Base-by-base conservation (phyloP, 169 alveolate species). In the Babesia bigemina region DNA sequence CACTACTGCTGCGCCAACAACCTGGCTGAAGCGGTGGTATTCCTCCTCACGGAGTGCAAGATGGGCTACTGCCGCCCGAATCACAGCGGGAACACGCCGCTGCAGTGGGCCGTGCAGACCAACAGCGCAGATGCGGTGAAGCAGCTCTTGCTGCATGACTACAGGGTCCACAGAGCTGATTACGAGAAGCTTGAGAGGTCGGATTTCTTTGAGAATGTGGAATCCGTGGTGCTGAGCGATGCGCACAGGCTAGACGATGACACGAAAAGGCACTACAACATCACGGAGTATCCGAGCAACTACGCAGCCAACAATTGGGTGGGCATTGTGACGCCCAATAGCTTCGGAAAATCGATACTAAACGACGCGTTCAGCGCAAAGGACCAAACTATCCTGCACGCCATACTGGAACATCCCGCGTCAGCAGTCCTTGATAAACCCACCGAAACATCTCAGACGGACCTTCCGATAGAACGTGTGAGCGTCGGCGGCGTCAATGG, bases 71-170 rank as follows among this genome's bases (percentile, higher is more conserved):
- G 84, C 69, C 71, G 56, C 28, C 56, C 26, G n/a, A 89, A 89
- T 65, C 48, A 48, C 48, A 82, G 83, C 60, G 92, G 94, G 9
- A 89, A 89, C 61, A 84, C 86, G 29, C 94, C 94, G 21, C 78
- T 89, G 22, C 77, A 86, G 59, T 89, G 94, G 94, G 91, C 92
- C 28, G 84, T 89, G 11, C 94, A 89, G 50, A 89, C 86, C 48
- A 89, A 89, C 63, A 61, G 87, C 48, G 24, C n/a, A 14, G 89
- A 79, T 24, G 85, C 94, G 1, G 74, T 83, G 19, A 59, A 83
- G 48, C 85, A 83, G 50, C 33, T 88, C 17, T 75, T 88, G 21
- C 53, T 61, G 14, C 87, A 82, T 62, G 93, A 88, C 57, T 88
- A 88, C 48, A 29, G 50, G 8, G 76, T 88, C 29, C 79, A 84